These are phyloP conservation scores for Apiospora koreana DNA, from an alignment of 2,329 filamentous ascomycete genomes.

Conservation along the genomic window DNA sequence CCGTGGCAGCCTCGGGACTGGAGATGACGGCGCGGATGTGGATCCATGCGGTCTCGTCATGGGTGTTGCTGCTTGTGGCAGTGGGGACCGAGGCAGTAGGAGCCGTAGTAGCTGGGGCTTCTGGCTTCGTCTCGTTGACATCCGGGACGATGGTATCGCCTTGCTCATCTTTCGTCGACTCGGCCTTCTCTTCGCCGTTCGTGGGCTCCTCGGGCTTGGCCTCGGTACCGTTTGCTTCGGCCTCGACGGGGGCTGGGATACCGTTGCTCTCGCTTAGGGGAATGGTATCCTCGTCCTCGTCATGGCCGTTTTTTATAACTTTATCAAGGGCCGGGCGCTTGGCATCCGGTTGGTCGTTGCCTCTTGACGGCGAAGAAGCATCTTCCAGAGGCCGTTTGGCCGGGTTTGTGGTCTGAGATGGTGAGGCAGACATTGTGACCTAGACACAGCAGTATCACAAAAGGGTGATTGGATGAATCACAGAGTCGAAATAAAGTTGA, in stretches of 20 bases:
- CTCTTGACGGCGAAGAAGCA: constrained; percentile 88
- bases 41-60: constrained; percentile 95
- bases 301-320: constrained; percentile 65
- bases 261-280: constrained; percentile 41
- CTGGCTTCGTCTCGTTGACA: constrained; percentile 57
- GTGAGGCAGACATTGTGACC: constrained; percentile 73
- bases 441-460: constrained; percentile 32
- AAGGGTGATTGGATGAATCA: constrained; percentile 32
- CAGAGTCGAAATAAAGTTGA: constrained; percentile 40
- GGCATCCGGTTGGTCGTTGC: constrained; percentile 91
- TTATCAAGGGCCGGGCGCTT: constrained; percentile 97
- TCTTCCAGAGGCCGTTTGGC: constrained; percentile 95
- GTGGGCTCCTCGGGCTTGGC: constrained; percentile 6
- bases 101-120: constrained; percentile 35
- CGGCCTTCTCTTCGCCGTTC: constrained; percentile 10
- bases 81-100: constrained; percentile 40
- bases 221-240: constrained; percentile 46
- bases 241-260: constrained; percentile 41
- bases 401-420: constrained; percentile 65
- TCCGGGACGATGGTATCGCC: constrained; percentile 71
- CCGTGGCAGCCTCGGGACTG: constrained; percentile 93
- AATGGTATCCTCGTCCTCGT: constrained; percentile 52
- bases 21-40: constrained; percentile 97
- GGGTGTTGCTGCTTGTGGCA: constrained; percentile 52
- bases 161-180: constrained; percentile 53